Evolutionary conservation across 352 stramenopile genomes (phyloP).

Genomic region (Albugo candida): DNA sequence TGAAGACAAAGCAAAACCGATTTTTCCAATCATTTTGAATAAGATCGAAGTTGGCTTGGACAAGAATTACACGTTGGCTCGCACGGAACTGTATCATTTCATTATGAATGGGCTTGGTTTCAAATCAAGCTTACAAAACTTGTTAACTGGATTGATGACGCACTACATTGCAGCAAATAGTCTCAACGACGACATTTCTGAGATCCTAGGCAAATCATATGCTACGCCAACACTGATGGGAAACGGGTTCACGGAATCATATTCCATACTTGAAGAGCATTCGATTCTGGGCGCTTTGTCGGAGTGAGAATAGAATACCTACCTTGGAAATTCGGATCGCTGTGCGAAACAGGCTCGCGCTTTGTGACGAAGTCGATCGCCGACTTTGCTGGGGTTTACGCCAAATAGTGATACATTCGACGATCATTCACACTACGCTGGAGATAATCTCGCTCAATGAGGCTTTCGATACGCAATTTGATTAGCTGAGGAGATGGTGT

Average conservation of each 20-base stretch:
- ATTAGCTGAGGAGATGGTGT: slow-evolving; percentile 88
- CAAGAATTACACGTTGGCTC: slow-evolving; percentile 63
- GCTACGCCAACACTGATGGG: too few relatives aligned
- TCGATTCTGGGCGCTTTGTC: too few relatives aligned
- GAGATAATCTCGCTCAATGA: slow-evolving; percentile 99
- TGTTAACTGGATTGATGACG: slow-evolving; percentile 19
- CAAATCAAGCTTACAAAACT: slow-evolving; percentile 27
- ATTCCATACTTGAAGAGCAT: too few relatives aligned
- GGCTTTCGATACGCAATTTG: slow-evolving; percentile 96
- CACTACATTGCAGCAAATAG: not conserved
- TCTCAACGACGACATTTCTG: too few relatives aligned
- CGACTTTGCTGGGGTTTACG: slow-evolving; percentile 27
- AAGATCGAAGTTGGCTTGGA: slow-evolving; percentile 50
- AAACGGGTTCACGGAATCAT: too few relatives aligned
- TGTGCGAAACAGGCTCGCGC: too few relatives aligned
- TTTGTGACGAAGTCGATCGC: too few relatives aligned
- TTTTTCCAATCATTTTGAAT: slow-evolving; percentile 64
- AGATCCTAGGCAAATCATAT: slow-evolving; percentile 1
- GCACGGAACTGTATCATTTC: slow-evolving; percentile 68
- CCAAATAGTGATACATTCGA: slow-evolving; percentile 95
- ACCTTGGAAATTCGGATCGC: too few relatives aligned
- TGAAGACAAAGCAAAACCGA: slow-evolving; percentile 62
- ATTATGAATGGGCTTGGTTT: slow-evolving; percentile 52
- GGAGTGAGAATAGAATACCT: too few relatives aligned
- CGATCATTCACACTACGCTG: slow-evolving; percentile 85